Conservation (phyloP, 192 early-diverging fungal species). For the Backusella parvicylindrica region DNA sequence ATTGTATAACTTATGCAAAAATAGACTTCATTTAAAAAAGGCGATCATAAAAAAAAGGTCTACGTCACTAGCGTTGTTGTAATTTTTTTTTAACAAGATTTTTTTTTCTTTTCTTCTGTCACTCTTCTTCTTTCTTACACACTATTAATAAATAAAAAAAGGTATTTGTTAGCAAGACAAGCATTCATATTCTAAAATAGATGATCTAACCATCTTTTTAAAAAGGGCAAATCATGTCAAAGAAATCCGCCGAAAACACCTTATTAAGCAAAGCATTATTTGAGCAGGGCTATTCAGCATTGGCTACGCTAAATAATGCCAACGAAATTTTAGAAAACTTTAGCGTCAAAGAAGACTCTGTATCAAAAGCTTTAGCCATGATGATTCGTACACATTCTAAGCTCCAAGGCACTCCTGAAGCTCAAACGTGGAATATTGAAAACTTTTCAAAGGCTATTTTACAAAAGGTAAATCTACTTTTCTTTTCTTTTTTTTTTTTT, state of each 20-base stretch:
- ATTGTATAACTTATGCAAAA: too few species aligned
- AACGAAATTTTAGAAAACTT: conserved; percentile 5
- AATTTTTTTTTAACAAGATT: not conserved
- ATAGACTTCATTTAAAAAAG: too few species aligned
- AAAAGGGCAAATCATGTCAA: conserved; percentile 1
- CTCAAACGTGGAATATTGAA: conserved; percentile 34
- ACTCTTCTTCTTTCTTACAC: not conserved
- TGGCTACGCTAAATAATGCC: conserved; percentile 4
- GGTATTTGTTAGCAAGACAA: not conserved
- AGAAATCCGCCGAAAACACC: conserved; percentile 7
- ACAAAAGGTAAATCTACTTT: conserved; percentile 17
- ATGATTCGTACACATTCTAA: conserved; percentile 48
- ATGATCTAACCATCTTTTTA: not conserved
- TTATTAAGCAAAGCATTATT: conserved; percentile 8
- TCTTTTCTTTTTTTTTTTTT: not conserved
- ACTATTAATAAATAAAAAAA: not conserved
- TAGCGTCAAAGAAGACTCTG: conserved; percentile 36
- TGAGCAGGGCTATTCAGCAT: conserved; percentile 11
- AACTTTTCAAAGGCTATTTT: conserved; percentile 23
- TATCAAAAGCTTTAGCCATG: conserved; percentile 60
- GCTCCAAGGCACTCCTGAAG: conserved; percentile 21
- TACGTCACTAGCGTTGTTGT: too few species aligned
- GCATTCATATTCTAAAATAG: not conserved
- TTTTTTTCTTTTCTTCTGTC: not conserved
- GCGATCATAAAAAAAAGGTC: not conserved